Evolutionary conservation across 2,329 filamentous ascomycete genomes (phyloP), one percentile per base, ranked within the genome.

Genomic region (Celoporthe dispersa): DNA sequence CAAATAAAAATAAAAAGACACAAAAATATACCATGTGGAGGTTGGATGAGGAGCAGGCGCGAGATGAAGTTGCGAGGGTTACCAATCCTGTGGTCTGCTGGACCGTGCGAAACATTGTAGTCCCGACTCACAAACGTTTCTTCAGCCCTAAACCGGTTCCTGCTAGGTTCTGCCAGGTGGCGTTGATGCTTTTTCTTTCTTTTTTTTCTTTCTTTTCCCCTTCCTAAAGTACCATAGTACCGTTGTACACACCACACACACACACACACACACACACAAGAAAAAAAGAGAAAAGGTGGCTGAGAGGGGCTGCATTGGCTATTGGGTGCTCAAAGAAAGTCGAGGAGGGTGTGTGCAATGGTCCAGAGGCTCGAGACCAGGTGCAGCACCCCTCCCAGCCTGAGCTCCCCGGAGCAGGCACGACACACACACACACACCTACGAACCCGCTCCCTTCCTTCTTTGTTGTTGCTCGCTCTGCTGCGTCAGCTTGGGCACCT

Each of bases 91-190:
- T 64, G 16, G 41, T 44, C 19, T 12, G 25, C 19, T 33, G 28
- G 25, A 33, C 39, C 37, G 41, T 33, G 39, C 19, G 62, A 48
- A 33, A 44, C 60, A 41, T 16, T 39, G 33, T 31, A 37, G 57
- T 33, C 35, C 37, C 25, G 60, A 25, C 37, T 63, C 37, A 31
- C 28, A 28, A 28, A 51, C 62, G 62, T 64, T 64, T 64, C 62
- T 51, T 64, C 62, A 64, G 62, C 62, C 62, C 62, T 51, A 51
- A 37, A 60, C 57, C 57, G 7, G n/a, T 60, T 64, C 62, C 62
- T 64, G 62, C 25, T n/a, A 31, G 35, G n/a, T 57, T 33, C 25
- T 33, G 28, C 53, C 53, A 57, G 53, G 51, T 16, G 51, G n/a
- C n/a, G 19, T 48, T 48, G 51, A 31, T 57, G 16, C 25, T 7